Evolutionary conservation across 768 basidiomycete genomes (phyloP), one percentile per base, ranked within the genome.

Genomic region (Pleurotus ostreatus): DNA sequence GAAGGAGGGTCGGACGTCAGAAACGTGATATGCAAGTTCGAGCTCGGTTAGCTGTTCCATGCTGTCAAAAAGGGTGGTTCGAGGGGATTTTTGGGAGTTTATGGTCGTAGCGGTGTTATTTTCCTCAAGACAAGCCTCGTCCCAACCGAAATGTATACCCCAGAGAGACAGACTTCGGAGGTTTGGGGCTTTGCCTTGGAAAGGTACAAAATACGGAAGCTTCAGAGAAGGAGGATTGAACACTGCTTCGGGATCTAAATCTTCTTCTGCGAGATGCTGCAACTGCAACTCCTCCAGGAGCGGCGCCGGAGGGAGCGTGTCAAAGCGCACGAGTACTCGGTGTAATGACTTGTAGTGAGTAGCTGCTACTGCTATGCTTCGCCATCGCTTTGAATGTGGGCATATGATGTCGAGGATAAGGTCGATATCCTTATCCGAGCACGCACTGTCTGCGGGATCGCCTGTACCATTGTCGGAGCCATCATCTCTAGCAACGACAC

Each of bases 81-180:
- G 64, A 13, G 76, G 71, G 34, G 73, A 70, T 2, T 18, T 25
- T 41, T 7, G 5, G 13, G 40, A 13, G 16, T 5, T 7, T 16
- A 7, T 44, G 41, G 41, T 44, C 20, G 5, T n/a, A 18, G 9
- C 11, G 5, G 15, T 3, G 39, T 40, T 15, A 20, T 16, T 18
- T 11, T 53, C 16, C 3, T 16, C 39, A 23, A 53, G 15, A 25
- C 20, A 40, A 11, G 57, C 15, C 13, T 55, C 26, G 26, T 76
- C 71, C 89, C 89, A 91, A 56, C 84, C 77, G 34, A 90, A 66
- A 59, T 88, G 88, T 4, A 89, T 83, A 39, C 86, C 88, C 83
- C 84, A 88, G 23, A 91, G 71, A 8, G 72, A 70, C 34, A 82
- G 67, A 3, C 69, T 62, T 16, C 65, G 69, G 12, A 91, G 70